A percentile compares a stretch with the other conserved stretches of the same genome.
phyloP scores from a whole-genome alignment of 1,284 basidiomycete genomes.

The Coniophora puteana region DNA sequence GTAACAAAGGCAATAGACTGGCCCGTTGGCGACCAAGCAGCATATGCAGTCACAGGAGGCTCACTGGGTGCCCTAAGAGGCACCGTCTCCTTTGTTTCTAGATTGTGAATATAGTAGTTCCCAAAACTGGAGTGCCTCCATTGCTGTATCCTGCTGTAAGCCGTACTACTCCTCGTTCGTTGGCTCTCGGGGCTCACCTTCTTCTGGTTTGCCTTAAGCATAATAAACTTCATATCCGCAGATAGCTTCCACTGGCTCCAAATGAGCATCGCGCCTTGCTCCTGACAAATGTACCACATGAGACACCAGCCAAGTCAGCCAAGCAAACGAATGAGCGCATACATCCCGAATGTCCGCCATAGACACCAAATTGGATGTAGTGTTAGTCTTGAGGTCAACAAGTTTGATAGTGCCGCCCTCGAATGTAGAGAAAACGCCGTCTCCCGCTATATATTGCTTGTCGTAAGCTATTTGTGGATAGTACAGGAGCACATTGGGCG shows the following conservation, averaged over 20 bases:
- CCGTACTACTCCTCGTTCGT: background rate
- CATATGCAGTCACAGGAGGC: slow-evolving; percentile 73
- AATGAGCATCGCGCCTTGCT: slow-evolving; percentile 47
- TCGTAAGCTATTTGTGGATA: slow-evolving; percentile 11
- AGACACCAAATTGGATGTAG: slow-evolving; percentile 58
- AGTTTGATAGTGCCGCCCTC: slow-evolving; percentile 67
- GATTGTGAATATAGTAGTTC: slow-evolving; percentile 84
- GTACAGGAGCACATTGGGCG: background rate
- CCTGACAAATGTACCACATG: slow-evolving; percentile 36
- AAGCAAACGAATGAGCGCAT: slow-evolving; percentile 13
- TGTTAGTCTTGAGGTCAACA: slow-evolving; percentile 75
- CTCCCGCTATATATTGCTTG: slow-evolving; percentile 64
- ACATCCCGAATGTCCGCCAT: slow-evolving; percentile 61
- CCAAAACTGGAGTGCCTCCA: slow-evolving; percentile 89
- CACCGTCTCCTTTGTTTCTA: slow-evolving; percentile 56
- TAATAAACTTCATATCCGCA: slow-evolving; percentile 82
- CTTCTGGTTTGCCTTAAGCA: slow-evolving; percentile 68
- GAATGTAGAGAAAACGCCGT: slow-evolving; percentile 80
- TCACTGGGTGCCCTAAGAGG: slow-evolving; percentile 63
- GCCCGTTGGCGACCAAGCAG: slow-evolving; percentile 83
- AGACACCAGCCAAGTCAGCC: too few species aligned
- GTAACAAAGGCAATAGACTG: slow-evolving; percentile 80
- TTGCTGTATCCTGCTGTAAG: slow-evolving; percentile 49
- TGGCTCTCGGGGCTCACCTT: slow-evolving; percentile 47
- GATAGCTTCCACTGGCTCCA: slow-evolving; percentile 77